Conservation (phyloP, 176 grass and related monocot species). For the Oryza punctata region DNA sequence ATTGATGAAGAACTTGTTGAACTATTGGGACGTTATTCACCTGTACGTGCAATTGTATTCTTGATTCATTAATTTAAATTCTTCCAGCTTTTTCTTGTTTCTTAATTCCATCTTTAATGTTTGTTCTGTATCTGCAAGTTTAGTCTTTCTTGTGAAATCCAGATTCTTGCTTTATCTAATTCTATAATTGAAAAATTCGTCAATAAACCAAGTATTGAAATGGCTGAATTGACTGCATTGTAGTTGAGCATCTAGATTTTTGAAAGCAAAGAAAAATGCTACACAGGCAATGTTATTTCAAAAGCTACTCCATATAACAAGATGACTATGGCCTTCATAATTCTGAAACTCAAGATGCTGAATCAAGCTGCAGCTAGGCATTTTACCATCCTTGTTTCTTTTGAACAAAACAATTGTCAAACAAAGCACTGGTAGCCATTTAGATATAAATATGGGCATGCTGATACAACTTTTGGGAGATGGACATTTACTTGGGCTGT, state of each 20-base stretch:
- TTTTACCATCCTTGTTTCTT: constrained; percentile 15
- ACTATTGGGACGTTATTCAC: constrained; percentile 72
- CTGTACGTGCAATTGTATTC: constrained; percentile 48
- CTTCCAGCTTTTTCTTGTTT: background rate
- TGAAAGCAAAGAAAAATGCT: constrained; percentile 8
- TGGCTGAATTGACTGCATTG: background rate
- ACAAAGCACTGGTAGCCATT: background rate
- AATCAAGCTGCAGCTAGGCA: background rate
- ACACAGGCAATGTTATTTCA: background rate
- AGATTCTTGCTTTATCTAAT: background rate
- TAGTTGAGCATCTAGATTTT: background rate
- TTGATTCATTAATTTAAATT: constrained; percentile 11
- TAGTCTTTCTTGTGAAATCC: background rate
- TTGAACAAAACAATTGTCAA: background rate
- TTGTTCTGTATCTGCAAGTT: background rate
- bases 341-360: background rate
- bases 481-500: background rate
- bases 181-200: background rate
- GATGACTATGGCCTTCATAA: background rate
- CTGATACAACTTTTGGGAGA: background rate
- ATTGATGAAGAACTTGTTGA: constrained; percentile 92
- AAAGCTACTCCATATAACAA: background rate
- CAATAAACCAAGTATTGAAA: background rate
- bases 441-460: background rate
- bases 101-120: background rate